Evolutionary conservation across 768 basidiomycete genomes (phyloP), one percentile per base, ranked within the genome.

Genomic region (Tephrocybe sp.): DNA sequence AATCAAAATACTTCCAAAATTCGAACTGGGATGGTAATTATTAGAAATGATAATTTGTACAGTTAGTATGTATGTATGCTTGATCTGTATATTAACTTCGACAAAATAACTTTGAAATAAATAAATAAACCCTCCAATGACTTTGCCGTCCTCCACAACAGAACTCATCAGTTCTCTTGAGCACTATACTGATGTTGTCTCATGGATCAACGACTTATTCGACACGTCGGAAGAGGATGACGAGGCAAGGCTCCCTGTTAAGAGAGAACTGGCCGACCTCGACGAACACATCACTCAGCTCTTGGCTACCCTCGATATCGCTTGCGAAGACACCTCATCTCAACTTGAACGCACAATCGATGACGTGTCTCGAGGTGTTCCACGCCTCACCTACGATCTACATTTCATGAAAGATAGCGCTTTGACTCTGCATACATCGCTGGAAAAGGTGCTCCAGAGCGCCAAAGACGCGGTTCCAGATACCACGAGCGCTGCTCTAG

Each of bases 321-420:
- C 92, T 32, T 84, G 84, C 38, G 87, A 93, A 62, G 95, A 98
- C 59, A 95, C 94, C 0, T 90, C 93, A 2, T 72, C 85, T 10
- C 76, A 87, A 46, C 80, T 98, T 49, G 97, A 98, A 66, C 84
- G 85, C 54, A 82, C 84, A 40, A 94, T 99, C 52, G 87, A 93
- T 62, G 94, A 98, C 64, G 90, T 98, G 38, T 92, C 95, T 2
- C 83, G 94, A 43, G 82, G 86, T 4, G 85, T 98, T 17, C 92
- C 97, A 11, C 82, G 97, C 34, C 77, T 99, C 40, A 84, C 90
- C 1, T 98, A 97, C 65, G 97, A 98, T 68, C 76, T 99, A 32
- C 95, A 98, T 65, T 97, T 97, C 72, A 95, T 98, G 84, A 87
- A 91, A 38, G 96, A 98, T 60, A 84, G 87, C 30, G 94, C 95